Evolutionary conservation across 352 stramenopile genomes (phyloP).

Genomic region (Globisporangium emineosum): DNA sequence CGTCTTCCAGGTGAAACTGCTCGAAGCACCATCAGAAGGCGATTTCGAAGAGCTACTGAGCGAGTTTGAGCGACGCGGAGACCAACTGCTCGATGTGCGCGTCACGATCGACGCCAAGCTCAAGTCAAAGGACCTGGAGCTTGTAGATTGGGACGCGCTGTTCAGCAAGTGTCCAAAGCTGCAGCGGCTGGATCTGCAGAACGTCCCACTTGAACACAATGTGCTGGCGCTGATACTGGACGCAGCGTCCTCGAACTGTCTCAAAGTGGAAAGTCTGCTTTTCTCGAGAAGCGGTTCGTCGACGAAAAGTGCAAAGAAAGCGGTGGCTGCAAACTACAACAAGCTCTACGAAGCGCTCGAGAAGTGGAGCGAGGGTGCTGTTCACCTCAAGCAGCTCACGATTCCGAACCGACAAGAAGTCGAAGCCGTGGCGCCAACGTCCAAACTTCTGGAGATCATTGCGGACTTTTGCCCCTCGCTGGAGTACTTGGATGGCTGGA

Average conservation of each 20-base stretch:
- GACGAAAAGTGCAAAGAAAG: slow-evolving; percentile 2
- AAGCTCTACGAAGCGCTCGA: slow-evolving; percentile 19
- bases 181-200: slow-evolving; percentile 22
- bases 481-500: slow-evolving; percentile 31
- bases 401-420: slow-evolving; percentile 19
- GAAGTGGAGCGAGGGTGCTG: slow-evolving; percentile 9
- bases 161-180: slow-evolving; percentile 15
- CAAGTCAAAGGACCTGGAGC: slow-evolving; percentile 4
- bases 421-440: slow-evolving; percentile 1
- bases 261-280: slow-evolving; percentile 16
- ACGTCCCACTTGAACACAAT: slow-evolving; percentile 20
- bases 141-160: slow-evolving; percentile 16
- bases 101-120: neutral
- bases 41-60: slow-evolving; percentile 1
- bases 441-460: slow-evolving; percentile 15
- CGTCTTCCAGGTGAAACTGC: slow-evolving; percentile 4
- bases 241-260: slow-evolving; percentile 12
- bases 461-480: slow-evolving; percentile 17
- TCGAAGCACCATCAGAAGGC: neutral
- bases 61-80: slow-evolving; percentile 10
- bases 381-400: slow-evolving; percentile 22
- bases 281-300: slow-evolving; percentile 16
- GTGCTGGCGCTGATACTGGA: slow-evolving; percentile 11
- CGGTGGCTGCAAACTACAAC: slow-evolving; percentile 1
- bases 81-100: slow-evolving; percentile 10